Evolutionary conservation across 2,329 filamentous ascomycete genomes (phyloP), one percentile per base, ranked within the genome.

Genomic region (Madurella mycetomatis): DNA sequence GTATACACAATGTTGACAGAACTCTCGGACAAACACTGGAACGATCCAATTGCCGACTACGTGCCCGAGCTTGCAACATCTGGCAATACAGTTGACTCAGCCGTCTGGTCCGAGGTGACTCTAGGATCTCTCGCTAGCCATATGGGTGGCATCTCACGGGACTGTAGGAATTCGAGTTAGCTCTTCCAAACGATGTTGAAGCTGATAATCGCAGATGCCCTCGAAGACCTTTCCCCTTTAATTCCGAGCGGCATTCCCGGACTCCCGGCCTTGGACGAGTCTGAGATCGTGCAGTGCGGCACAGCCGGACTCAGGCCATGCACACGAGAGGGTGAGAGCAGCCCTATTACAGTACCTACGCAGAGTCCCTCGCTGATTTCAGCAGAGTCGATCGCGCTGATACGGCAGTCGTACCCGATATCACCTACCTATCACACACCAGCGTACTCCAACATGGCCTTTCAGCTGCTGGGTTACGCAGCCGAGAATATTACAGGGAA

Each of bases 1-100:
- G 67, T 76, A 5, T 75, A 72, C 51, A 66, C 67, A 4, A 72
- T 72, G 45, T 63, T 78, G n/a, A 62, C 69, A 4, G 67, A 72
- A 51, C 62, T 66, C 9, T 71, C 73, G 1, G 69, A 73, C 49
- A 55, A 61, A 30, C 59, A 67, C 41, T 76, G 72, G 63, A 66
- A 71, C 39, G 65, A 70, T 5, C 69, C 72, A 7, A 66, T 76
- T 46, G 73, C 73, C 2, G 66, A 69, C 19, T 72, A 70, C 49
- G 57, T 76, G 7, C 72, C 73, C 0, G 73, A 76, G 60, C 67
- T 76, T 41, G 60, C 56, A 37, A 60, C 45, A 32, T n/a, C 32
- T 17, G 53, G 47, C 13, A 34, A 54, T 37, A 40, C 53, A 12
- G 47, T 60, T 7, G 49, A 53, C 32, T 41, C 51, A 7, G 41